Base-by-base conservation (phyloP, 441 rosid genomes). In the Brassica balearica region DNA sequence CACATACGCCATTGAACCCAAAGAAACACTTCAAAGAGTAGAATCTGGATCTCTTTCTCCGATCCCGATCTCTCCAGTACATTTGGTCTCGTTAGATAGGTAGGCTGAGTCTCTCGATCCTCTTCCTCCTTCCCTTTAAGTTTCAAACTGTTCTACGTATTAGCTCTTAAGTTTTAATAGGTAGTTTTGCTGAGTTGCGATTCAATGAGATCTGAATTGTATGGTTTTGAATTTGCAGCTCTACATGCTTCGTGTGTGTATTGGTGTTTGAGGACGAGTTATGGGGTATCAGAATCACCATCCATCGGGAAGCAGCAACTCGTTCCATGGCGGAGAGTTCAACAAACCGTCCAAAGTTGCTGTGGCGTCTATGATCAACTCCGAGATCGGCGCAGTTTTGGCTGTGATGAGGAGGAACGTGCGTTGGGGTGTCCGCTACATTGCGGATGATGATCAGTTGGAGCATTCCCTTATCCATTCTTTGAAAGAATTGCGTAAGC, bases 401-500 rank as follows among this genome's bases (percentile, higher is more conserved):
- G 89, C 98, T 65, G 94, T 95, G 71, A 93, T 95, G 98, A 87
- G 99, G 84, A 94, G 96, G 83, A 95, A 95, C 82, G 97, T 87
- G n/a, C 82, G 97, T 68, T 95, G 98, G 99, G 98, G 97, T 36
- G 89, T 88, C 43, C 97, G 87, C 8, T 92, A 91, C 76, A 81
- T 82, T 79, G 82, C 91, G 12, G 97, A 92, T 74, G 99, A 95
- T 72, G 99, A 93, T 78, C 98, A 91, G 80, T 82, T 93, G 14
- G 99, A 95, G 83, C 98, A 95, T 82, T 86, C 96, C 63, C 89
- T 95, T 48, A 93, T 95, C 69, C 99, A 86, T 80, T 92, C 98
- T 34, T 85, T 93, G 85, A 95, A 95, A 85, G 87, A 88, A 79
- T 78, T 95, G 84, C 85, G 99, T 78, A 95, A 89, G 51, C 89